Conservation (phyloP, 768 basidiomycete genomes). For the Boletus huronensis region DNA sequence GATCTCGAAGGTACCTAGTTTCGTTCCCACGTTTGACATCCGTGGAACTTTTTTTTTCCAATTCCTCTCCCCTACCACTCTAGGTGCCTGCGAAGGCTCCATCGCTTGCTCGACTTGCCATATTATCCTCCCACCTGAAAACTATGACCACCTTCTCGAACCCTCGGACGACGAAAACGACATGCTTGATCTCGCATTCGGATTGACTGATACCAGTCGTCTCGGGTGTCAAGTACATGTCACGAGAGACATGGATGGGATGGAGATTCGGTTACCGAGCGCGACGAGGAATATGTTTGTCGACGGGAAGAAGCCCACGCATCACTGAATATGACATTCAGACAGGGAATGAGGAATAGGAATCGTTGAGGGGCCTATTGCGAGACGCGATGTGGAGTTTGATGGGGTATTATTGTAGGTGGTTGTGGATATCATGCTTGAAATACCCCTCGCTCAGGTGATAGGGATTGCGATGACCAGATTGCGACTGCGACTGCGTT, state of each 20-base stretch:
- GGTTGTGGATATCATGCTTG: conserved; percentile 15
- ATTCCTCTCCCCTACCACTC: not conserved
- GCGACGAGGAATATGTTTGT: conserved; percentile 98
- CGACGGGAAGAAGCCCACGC: conserved; percentile 64
- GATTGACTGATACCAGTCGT: conserved; percentile 88
- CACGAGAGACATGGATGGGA: conserved; percentile 79
- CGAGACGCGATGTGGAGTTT: not conserved
- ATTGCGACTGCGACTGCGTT: not conserved
- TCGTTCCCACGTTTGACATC: not conserved
- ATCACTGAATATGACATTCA: conserved; percentile 32
- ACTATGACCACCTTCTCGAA: conserved; percentile 85
- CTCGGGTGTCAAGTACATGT: conserved; percentile 78
- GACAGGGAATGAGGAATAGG: not conserved
- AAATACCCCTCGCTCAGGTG: conserved; percentile 14
- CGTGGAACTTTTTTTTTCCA: not conserved
- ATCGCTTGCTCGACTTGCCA: conserved; percentile 98
- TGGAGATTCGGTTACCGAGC: conserved; percentile 78
- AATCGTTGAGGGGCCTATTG: not conserved
- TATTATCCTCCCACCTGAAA: conserved; percentile 58
- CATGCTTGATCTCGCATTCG: conserved; percentile 98
- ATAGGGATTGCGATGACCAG: not conserved
- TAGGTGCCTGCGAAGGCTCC: conserved; percentile 95
- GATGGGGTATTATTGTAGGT: conserved; percentile 8
- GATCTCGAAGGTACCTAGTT: conserved; percentile 80
- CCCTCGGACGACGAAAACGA: conserved; percentile 98